phyloP scores from a whole-genome alignment of 192 early-diverging fungal genomes.

The Gonapodya sp. region DNA sequence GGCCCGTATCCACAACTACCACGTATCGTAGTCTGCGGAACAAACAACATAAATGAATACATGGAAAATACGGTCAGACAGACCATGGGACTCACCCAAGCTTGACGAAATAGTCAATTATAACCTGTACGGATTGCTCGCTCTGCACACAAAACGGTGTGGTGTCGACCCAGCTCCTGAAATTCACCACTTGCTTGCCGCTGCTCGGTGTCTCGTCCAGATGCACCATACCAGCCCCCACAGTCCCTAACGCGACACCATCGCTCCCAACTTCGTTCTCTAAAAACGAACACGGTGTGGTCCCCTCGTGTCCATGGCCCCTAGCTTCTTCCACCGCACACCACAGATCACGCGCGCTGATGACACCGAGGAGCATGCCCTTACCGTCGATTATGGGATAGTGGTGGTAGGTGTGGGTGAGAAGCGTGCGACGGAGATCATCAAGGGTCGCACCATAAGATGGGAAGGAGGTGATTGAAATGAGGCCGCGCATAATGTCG shows the following conservation, averaged over 20 bases:
- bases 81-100: too few species aligned
- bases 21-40: slow-evolving; percentile 1
- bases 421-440: background rate
- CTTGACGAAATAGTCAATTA: background rate
- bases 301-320: background rate
- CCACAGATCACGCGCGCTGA: background rate
- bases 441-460: background rate
- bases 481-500: background rate
- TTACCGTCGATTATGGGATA: background rate
- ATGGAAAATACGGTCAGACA: too few species aligned
- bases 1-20: background rate
- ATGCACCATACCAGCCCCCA: background rate
- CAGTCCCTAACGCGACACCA: too few species aligned
- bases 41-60: too few species aligned
- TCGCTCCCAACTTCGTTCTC: background rate
- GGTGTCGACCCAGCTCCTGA: background rate
- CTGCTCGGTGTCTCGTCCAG: background rate
- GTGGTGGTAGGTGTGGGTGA: background rate
- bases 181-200: background rate
- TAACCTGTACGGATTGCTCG: background rate
- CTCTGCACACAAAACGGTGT: background rate
- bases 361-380: background rate
- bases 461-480: background rate
- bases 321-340: background rate
- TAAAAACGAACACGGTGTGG: background rate